Evolutionary conservation across 202 grass and related monocot species (phyloP), one percentile per base, ranked within the genome.

Genomic region (Miscanthus sacchariflorus): DNA sequence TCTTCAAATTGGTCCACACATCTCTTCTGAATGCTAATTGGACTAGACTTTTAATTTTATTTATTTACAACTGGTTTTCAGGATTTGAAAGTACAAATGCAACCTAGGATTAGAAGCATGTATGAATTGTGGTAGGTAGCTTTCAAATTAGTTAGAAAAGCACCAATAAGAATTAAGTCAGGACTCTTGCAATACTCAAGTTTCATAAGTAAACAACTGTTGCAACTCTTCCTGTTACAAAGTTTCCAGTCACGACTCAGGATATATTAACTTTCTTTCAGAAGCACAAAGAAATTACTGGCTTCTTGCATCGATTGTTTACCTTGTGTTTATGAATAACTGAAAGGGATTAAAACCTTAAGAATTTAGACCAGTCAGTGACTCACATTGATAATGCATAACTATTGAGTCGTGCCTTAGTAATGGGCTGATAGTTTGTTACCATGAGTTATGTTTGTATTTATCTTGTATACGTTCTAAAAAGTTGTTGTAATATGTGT

Each of bases 401-500:
- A 24, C 35, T 39, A 84, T 42, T 27, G 45, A 58, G 19, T 43
- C 14, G 13, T 61, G 36, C 52, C 38, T 81, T 50, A 24, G 9
- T 24, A 38, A 27, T 68, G 42, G 15, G n/a, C 59, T 74, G 39
- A n/a, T 82, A 69, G 19, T 61, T 72, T 85, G 36, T 39, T 89
- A 7, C 12, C 65, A 76, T 30, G 23, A 48, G 7, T 13, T 80
- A 75, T 71, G 38, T 44, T 63, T 73, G 13, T 58, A 46, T 74
- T 65, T 54, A 3, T 73, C 15, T 87, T 74, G 14, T 54, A 12
- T 63, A 63, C 1, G 4, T 24, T 63, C n/a, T 25, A 24, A 82
- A n/a, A 80, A 79, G 3, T 63, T 75, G 13, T 24, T 35, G 6
- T 88, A 67, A 82, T 74, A 40, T 88, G 18, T 46, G 65, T 72